Percentiles rank a stretch among this genome's conserved stretches.
Evolutionary conservation across 768 basidiomycete species (phyloP).

Genomic region (Termitomyces sp.): DNA sequence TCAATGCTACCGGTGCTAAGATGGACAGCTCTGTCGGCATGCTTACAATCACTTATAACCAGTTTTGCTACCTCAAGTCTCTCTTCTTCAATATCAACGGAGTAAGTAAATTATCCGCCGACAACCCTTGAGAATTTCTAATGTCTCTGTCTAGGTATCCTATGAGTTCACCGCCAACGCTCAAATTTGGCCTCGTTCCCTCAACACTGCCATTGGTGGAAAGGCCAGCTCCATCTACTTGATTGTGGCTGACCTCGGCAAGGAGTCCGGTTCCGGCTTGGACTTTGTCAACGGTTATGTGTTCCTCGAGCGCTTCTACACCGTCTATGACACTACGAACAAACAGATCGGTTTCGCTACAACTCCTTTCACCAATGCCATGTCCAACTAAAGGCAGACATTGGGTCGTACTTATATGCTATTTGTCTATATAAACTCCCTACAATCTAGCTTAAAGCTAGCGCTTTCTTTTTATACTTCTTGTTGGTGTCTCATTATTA

Average conservation of each 20-base stretch:
- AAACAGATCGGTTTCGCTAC: conserved; percentile 53
- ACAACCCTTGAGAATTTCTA: neutral
- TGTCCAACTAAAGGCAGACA: conserved; percentile 29
- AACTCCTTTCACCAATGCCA: conserved; percentile 46
- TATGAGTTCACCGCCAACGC: conserved; percentile 36
- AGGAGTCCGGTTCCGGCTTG: conserved; percentile 35
- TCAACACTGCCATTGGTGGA: too few species aligned
- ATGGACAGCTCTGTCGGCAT: conserved; percentile 40
- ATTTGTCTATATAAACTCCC: too few species aligned
- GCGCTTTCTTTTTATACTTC: too few species aligned
- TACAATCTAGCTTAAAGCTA: neutral
- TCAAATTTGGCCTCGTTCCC: conserved; percentile 35
- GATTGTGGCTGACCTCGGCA: conserved; percentile 34
- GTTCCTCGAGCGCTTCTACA: conserved; percentile 62
- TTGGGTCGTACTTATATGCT: too few species aligned
- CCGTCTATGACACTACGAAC: conserved; percentile 59
- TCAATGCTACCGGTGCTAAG: too few species aligned
- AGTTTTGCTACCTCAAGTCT: conserved; percentile 49
- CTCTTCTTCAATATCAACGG: conserved; percentile 53
- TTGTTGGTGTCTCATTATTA: too few species aligned
- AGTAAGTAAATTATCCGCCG: conserved; percentile 26
- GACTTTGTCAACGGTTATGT: conserved; percentile 52
- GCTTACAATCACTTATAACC: conserved; percentile 44
- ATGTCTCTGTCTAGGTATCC: conserved; percentile 20
- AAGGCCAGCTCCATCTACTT: conserved; percentile 25